phyloP scores from a whole-genome alignment of 1,139 yeast species.

The Saccharomyces hybrid region DNA sequence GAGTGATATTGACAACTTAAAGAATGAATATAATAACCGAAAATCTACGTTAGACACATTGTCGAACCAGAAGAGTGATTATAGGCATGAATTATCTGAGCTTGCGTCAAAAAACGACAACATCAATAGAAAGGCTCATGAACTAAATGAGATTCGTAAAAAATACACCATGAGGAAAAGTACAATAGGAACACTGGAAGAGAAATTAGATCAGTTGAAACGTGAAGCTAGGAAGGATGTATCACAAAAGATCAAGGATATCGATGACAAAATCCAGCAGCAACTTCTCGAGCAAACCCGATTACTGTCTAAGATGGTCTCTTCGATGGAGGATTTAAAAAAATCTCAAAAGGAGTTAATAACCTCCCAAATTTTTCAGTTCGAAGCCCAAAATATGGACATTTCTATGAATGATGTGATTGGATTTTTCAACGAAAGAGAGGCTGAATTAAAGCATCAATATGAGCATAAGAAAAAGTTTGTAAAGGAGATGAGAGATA shows the following conservation, averaged over 20 bases:
- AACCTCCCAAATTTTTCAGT: slow-evolving; percentile 11
- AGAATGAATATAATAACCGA: slow-evolving; percentile 13
- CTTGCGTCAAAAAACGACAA: slow-evolving; percentile 14
- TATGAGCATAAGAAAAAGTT: slow-evolving; percentile 38
- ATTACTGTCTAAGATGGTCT: slow-evolving; percentile 11
- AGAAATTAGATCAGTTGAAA: slow-evolving; percentile 20
- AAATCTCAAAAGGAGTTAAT: slow-evolving; percentile 12
- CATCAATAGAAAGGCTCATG: slow-evolving; percentile 13
- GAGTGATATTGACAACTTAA: slow-evolving; percentile 18
- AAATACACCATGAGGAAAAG: slow-evolving; percentile 16
- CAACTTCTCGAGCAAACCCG: slow-evolving; percentile 13
- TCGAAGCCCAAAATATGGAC: slow-evolving; percentile 20
- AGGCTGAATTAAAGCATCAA: slow-evolving; percentile 31
- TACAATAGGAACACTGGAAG: slow-evolving; percentile 25
- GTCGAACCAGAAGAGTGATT: slow-evolving; percentile 19
- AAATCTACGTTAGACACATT: slow-evolving; percentile 22
- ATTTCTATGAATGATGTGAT: slow-evolving; percentile 21
- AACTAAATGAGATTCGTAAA: slow-evolving; percentile 15
- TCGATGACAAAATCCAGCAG: slow-evolving; percentile 26
- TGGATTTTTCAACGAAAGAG: slow-evolving; percentile 23
- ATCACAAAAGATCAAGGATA: slow-evolving; percentile 22
- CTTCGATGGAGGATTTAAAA: slow-evolving; percentile 9
- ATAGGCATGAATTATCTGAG: slow-evolving; percentile 14
- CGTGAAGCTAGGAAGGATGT: slow-evolving; percentile 25
- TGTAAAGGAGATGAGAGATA: slow-evolving; percentile 39